Base-by-base conservation (phyloP, 495 filamentous ascomycete species). In the Penicillium dipodomyicola region DNA sequence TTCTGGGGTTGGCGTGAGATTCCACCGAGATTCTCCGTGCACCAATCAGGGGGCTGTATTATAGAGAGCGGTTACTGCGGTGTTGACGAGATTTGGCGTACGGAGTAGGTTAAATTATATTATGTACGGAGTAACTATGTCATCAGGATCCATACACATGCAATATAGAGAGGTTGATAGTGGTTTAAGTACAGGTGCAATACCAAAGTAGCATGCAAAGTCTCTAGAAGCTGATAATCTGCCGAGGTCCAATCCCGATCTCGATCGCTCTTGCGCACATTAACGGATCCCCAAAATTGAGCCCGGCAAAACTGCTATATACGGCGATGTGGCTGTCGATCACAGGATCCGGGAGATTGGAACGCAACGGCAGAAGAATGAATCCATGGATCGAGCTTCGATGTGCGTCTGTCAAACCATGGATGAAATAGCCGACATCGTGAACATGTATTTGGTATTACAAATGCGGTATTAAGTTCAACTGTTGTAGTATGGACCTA, bases 11-110 rank as follows among this genome's bases (percentile, higher is more conserved):
- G 57, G 57, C 6, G 45, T 35, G 6, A 39, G 39, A 55, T 53
- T 29, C 42, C 66, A 64, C 72, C 72, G 72, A 75, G 69, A 75
- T 72, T 45, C 55, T 61, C 72, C 72, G 72, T 60, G 4, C 15
- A 3, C 71, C 71, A 73, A 71, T 72, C 29, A 71, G 17, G 48
- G 12, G 30, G 6, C 15, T 52, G 12, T 50, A 22, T 27, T 20
- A 17, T 33, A 30, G 29, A 19, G 23, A 11, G 22, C 23, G 23
- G 22, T 46, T 29, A 27, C 29, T 29, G 41, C 41, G 43, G 43
- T 12, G 6, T 29, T 10, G 6, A 14, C 42, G 2, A 2, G 22
- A 3, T 14, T 27, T 25, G 3, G 23, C 3, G 22, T 35, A 35
- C 25, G 17, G 23, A 23, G 23, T 30, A 30, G 29, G 15, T 37